Evolutionary conservation across 495 filamentous ascomycete species (phyloP), one percentile per base, ranked within the genome.

Genomic region (Trypethelium eluteriae): DNA sequence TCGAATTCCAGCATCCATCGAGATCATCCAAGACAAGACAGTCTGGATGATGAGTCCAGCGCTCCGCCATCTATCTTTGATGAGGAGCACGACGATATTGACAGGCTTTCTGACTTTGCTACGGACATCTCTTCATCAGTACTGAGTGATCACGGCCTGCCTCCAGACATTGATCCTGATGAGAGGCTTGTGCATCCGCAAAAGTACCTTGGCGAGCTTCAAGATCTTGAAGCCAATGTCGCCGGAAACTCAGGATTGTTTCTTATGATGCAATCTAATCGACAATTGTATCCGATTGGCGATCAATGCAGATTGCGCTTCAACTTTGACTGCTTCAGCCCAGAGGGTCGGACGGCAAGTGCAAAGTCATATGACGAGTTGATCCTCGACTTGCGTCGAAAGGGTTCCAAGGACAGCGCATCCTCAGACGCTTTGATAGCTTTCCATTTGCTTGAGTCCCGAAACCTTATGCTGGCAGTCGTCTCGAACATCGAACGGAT

Each of bases 151-250:
- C 5, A 68, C 18, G 34, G 47, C 18, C 47, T 68, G 7, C 66
- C 44, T 14, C 62, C 66, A 35, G 62, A 68, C 25, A 53, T 68
- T 18, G 38, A 65, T 46, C 62, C 61, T n/a, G 66, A 68, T 36
- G 62, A 68, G 9, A 39, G 62, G n/a, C 62, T 64, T 46, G 50
- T 67, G 10, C 11, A 50, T 11, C 62, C 62, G 16, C 9, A 41
- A 18, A 56, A 46, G 44, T 67, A 67, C 32, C 63, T 49, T 14
- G 34, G 34, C n/a, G 59, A 67, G 44, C 66, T 67, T 50, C 61
- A 67, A 59, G 32, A 56, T 18, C 66, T 67, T n/a, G 66, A 67
- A 41, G 61, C 39, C 16, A 64, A 53, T 44, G 66, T 67, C 39
- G 66, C 66, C 3, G 66, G 39, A 11, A 67, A 64, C 25, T 67